A percentile compares a stretch with the other conserved stretches of the same genome.
Conservation (phyloP, 2,329 filamentous ascomycete genomes). For the Penicillium brevicompactum region DNA sequence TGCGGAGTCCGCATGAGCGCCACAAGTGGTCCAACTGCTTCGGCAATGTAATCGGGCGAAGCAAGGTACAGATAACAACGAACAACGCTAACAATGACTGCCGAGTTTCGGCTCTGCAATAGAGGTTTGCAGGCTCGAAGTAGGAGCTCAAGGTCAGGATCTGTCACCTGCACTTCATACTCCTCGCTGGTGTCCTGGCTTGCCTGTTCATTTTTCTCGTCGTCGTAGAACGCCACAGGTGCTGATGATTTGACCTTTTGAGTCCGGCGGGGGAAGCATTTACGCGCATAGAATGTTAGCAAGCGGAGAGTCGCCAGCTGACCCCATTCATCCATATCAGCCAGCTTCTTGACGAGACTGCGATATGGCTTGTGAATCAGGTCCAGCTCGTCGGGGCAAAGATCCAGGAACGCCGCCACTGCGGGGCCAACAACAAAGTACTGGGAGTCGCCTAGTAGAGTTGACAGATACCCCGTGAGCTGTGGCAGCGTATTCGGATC, state of each 20-base stretch:
- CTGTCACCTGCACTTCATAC: slow-evolving; percentile 64
- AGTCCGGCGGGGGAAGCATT: slow-evolving; percentile 77
- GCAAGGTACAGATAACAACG: slow-evolving; percentile 84
- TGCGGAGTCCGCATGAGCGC: slow-evolving; percentile 81
- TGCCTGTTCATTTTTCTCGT: slow-evolving; percentile 55
- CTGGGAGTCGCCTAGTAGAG: slow-evolving; percentile 82
- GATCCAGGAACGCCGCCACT: slow-evolving; percentile 82
- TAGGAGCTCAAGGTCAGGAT: slow-evolving; percentile 80
- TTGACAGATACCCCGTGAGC: slow-evolving; percentile 77
- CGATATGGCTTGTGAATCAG: slow-evolving; percentile 90
- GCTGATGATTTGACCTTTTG: slow-evolving; percentile 59
- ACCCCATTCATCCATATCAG: slow-evolving; percentile 99
- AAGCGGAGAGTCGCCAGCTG: slow-evolving; percentile 81
- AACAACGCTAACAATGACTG: slow-evolving; percentile 84
- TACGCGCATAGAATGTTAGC: slow-evolving; percentile 81
- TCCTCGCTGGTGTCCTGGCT: slow-evolving; percentile 48
- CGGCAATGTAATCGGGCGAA: slow-evolving; percentile 72
- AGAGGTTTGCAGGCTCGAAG: slow-evolving; percentile 80
- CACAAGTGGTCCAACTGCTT: slow-evolving; percentile 79
- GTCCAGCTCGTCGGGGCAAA: slow-evolving; percentile 85
- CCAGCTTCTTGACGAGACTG: slow-evolving; percentile 79
- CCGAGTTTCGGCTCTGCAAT: slow-evolving; percentile 88
- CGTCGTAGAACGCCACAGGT: slow-evolving; percentile 79
- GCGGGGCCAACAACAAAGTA: slow-evolving; percentile 97
- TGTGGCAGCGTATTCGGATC: slow-evolving; percentile 85